These are phyloP conservation scores for Sporothrix pallida DNA, from an alignment of 2,329 filamentous ascomycete species.

Conservation along the genomic window DNA sequence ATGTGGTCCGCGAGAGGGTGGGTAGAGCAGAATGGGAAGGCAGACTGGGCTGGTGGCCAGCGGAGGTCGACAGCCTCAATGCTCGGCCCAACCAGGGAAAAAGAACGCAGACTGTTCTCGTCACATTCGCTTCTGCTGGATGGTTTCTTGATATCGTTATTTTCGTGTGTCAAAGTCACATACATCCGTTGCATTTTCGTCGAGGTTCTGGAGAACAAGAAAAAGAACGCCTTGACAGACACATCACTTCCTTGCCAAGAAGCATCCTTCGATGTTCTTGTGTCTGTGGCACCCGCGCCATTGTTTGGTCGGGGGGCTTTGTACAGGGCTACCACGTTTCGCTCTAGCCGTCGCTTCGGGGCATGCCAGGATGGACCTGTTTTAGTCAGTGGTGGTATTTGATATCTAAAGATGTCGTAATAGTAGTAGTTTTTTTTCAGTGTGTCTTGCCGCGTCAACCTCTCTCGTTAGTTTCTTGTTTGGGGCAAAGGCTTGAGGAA, in stretches of 20 bases:
- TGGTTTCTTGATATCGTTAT: background rate
- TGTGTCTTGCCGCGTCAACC: conserved; percentile 5
- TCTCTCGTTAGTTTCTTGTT: background rate
- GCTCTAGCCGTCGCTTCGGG: conserved; percentile 17
- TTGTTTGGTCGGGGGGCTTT: conserved; percentile 16
- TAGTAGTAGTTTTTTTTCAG: background rate
- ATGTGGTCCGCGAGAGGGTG: background rate
- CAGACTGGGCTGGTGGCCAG: background rate
- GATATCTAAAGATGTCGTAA: background rate
- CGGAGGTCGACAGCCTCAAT: background rate
- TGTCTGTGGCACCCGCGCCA: conserved; percentile 16
- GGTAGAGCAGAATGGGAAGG: background rate
- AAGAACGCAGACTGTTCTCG: background rate
- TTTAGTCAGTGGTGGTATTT: background rate
- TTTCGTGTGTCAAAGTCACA: background rate
- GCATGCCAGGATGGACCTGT: background rate
- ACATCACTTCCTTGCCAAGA: conserved; percentile 19
- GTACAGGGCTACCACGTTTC: conserved; percentile 26
- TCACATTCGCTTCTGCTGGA: background rate
- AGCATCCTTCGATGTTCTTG: background rate
- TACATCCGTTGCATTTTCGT: conserved; percentile 1
- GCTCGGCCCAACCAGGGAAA: background rate
- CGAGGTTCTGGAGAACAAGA: too few species aligned
- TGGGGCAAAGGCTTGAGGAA: background rate
- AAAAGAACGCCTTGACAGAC: background rate